Percentiles rank a stretch among this genome's conserved stretches.
phyloP scores from a whole-genome alignment of 148 eudicot genomes.

The Nepenthes mirabilis region DNA sequence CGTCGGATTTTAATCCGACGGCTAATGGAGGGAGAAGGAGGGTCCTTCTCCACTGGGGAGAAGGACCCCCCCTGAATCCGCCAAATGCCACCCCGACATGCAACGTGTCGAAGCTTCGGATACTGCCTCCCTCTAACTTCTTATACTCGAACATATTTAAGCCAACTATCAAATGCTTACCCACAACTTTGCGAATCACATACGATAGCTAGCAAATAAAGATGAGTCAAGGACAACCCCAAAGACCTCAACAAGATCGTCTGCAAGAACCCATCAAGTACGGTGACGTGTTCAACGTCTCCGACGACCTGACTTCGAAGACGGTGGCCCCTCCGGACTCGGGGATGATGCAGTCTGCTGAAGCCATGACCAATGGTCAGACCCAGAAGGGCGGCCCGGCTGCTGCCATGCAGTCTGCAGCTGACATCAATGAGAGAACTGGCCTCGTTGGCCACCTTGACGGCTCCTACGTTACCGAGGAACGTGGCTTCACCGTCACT shows the following conservation, averaged over 20 bases:
- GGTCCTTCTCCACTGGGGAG: too few species aligned
- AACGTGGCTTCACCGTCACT: conserved; percentile 38
- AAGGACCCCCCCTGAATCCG: too few species aligned
- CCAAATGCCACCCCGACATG: too few species aligned
- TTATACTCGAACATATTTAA: too few species aligned
- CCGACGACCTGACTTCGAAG: conserved; percentile 44
- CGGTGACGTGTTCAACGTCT: conserved; percentile 58
- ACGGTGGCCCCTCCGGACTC: conserved; percentile 55
- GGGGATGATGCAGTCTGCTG: conserved; percentile 58
- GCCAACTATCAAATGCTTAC: too few species aligned
- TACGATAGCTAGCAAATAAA: neutral
- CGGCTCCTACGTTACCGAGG: conserved; percentile 16
- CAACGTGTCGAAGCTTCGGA: too few species aligned
- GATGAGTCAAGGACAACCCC: neutral
- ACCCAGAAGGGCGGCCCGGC: conserved; percentile 49
- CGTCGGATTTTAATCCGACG: too few species aligned
- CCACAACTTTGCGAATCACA: too few species aligned
- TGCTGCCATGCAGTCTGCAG: conserved; percentile 54
- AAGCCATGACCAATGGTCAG: conserved; percentile 28
- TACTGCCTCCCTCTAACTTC: too few species aligned
- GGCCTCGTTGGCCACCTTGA: conserved; percentile 39
- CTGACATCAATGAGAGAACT: conserved; percentile 36
- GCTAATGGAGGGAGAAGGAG: too few species aligned
- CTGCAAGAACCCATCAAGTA: conserved; percentile 38
- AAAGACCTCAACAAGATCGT: neutral